phyloP scores from a whole-genome alignment of 148 eudicot species.

The Vaccinium corymbosum region DNA sequence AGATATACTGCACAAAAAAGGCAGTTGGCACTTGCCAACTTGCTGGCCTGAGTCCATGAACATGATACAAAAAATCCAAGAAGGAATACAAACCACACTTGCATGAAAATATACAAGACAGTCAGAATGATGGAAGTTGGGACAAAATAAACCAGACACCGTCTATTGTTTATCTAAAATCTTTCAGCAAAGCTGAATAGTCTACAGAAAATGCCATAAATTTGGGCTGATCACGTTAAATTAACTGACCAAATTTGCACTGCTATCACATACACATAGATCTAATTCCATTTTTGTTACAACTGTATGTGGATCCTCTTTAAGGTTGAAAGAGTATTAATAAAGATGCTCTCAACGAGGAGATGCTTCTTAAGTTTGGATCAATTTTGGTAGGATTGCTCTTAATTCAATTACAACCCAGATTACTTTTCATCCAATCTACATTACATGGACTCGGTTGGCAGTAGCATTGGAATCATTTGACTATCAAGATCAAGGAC shows the following conservation, averaged over 20 bases:
- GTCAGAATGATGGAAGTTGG: not conserved
- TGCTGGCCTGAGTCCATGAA: constrained; percentile 31
- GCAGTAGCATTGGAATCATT: not conserved
- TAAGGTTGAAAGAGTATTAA: not conserved
- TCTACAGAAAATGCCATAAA: not conserved
- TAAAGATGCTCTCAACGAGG: not conserved
- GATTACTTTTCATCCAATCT: not conserved
- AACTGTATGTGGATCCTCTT: not conserved
- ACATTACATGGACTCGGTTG: not conserved
- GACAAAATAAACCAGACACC: not conserved
- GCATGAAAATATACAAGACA: not conserved
- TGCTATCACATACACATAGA: not conserved
- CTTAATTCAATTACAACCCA: not conserved
- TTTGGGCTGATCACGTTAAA: not conserved
- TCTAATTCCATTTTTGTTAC: not conserved
- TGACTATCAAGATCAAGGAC: not conserved
- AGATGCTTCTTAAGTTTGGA: not conserved
- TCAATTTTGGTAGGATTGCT: not conserved
- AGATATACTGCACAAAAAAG: constrained; percentile 62
- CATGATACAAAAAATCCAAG: not conserved
- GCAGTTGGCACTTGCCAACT: constrained; percentile 49
- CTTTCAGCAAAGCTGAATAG: not conserved
- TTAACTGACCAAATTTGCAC: not conserved
- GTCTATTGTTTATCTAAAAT: not conserved
- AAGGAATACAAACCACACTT: not conserved